Base-by-base conservation (phyloP, 73 alveolate genomes). In the Uronychia binucleata region DNA sequence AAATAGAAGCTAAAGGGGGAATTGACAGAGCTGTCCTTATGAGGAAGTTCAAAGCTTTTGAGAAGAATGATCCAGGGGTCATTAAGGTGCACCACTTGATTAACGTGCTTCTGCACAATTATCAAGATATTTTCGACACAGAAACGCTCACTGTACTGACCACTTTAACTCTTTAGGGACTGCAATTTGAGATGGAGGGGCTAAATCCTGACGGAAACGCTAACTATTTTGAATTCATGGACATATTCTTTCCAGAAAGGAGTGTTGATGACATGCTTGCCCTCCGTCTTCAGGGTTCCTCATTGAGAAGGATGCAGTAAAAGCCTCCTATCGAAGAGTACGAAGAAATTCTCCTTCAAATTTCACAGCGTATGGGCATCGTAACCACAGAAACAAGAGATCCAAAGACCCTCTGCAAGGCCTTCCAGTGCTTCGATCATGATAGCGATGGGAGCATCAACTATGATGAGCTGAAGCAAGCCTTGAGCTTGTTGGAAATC, bases 71-170 rank as follows among this genome's bases (percentile, higher is more conserved):
- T 1, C 31, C 83, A 8, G 92, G 92, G 25, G 30, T 77, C 1
- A 79, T 86, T 27, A 78, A 86, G 34, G 79, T 86, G 1, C 67
- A 86, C 76, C 92, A 86, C 80, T 79, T 86, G 82, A 86, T 86
- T 1, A 86, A 86, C 67, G 88, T 79, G 1, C 78, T 86, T 0
- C 78, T 57, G 57, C 88, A 86, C 67, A 86, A 86, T 80, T 79
- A 86, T 74, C 60, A 77, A 13, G 33, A 78, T 0, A 58, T 86
- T 29, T 86, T 86, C 76, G 83, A 57, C 33, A 26, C 30, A 19
- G 88, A 86, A 25, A 57, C 84, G 33, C 32, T n/a, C n/a, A n/a
- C n/a, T n/a, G n/a, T n/a, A n/a, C n/a, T n/a, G n/a, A n/a, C n/a
- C n/a, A n/a, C n/a, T n/a, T n/a, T n/a, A n/a, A n/a, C n/a, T n/a